Evolutionary conservation across 192 early-diverging fungal genomes (phyloP).

Genomic region (Coemansia sp.): DNA sequence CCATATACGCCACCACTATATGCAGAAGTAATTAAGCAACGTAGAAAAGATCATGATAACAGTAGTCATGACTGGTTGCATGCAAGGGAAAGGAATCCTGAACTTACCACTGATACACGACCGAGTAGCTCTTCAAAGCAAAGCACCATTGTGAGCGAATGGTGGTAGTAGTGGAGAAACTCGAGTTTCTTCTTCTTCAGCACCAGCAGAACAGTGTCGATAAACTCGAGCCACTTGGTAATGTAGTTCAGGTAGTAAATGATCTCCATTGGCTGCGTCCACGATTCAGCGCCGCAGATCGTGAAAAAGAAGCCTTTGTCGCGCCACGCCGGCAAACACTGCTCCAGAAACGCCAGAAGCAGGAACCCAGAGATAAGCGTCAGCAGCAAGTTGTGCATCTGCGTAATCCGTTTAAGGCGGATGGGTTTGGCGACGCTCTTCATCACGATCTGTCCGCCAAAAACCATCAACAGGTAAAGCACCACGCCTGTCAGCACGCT

Average conservation of each 20-base stretch:
- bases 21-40: neutral
- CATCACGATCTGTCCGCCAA: constrained; percentile 77
- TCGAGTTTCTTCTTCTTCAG: constrained; percentile 83
- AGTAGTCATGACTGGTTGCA: neutral
- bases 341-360: constrained; percentile 74
- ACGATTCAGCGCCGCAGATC: constrained; percentile 68
- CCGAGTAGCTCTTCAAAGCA: constrained; percentile 82
- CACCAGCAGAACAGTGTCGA: constrained; percentile 85
- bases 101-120: constrained; percentile 73
- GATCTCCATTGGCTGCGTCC: constrained; percentile 78
- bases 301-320: constrained; percentile 71
- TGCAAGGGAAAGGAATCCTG: neutral
- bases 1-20: neutral
- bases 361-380: constrained; percentile 72
- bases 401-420: constrained; percentile 64
- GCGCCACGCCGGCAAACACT: constrained; percentile 69
- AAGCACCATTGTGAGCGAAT: constrained; percentile 86
- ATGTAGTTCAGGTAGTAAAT: constrained; percentile 91
- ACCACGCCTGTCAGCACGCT: constrained; percentile 52
- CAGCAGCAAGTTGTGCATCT: constrained; percentile 80
- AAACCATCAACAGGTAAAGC: constrained; percentile 76
- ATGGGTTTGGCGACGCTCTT: constrained; percentile 55
- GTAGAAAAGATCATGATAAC: neutral
- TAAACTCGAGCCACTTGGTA: constrained; percentile 90
- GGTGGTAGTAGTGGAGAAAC: constrained; percentile 94